Evolutionary conservation across 306 rosid species (phyloP), one percentile per base, ranked within the genome.

Genomic region (Oxytropis ochrocephala): DNA sequence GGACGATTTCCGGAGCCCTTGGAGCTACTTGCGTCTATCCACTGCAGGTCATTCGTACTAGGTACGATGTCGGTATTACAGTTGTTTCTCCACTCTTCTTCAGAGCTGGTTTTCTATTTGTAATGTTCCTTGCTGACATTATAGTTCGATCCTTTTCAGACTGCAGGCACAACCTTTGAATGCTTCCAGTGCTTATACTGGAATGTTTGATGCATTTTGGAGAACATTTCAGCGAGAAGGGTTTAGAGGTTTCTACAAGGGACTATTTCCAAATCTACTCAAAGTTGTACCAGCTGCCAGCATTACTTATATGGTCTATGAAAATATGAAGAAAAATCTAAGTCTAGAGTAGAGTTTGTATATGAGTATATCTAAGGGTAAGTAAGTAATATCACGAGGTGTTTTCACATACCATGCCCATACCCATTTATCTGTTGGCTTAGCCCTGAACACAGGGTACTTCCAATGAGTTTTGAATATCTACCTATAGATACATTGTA

Each of bases 261-360:
- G 87, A 56, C 77, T 83, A 19, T 4, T 83, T 55, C 84, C 87
- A 27, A 83, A 79, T 76, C 82, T 83, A 50, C 87, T 83, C 53
- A 83, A 83, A 79, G 87, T 83, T 63, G 87, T 79, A 47, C 87
- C 87, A 9, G 82, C 87, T 72, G 87, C 84, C 7, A 79, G 87
- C 75, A 83, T 83, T 55, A 79, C 87, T 56, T 83, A 83, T 3
- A 21, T 83, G 81, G 79, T 75, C 27, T 83, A 83, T 56, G 87
- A 83, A 72, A 72, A 47, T 18, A 75, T 79, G 87, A 83, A 83
- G 68, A 83, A 83, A 69, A 83, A 11, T 41, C 74, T 83, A 5
- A 80, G 67, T 12, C 75, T 83, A 38, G 74, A 73, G 3, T 83
- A 79, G 82, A 73, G 33, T 42, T 50, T 32, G 12, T 30, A 49